Evolutionary conservation across 768 basidiomycete genomes (phyloP), one percentile per base, ranked within the genome.

Genomic region (Tulasnella sp.): DNA sequence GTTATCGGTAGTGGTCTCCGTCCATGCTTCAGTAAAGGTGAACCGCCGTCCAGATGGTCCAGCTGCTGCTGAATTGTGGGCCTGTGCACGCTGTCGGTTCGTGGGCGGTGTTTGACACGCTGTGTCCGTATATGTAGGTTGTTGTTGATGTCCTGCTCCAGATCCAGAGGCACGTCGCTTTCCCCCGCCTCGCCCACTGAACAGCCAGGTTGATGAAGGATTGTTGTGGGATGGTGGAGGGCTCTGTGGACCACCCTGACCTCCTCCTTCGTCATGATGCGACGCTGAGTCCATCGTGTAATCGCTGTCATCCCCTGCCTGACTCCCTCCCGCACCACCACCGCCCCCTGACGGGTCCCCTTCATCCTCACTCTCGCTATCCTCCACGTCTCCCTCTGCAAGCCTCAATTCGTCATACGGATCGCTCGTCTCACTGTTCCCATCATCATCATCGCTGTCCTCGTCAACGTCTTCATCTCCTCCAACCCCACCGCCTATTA

Each of bases 401-500:
- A 59, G 58, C 32, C 58, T 44, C 29, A 51, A 34, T 30, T 59
- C 58, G 34, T 59, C 58, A 26, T 59, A 59, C 3, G 58, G 58
- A n/a, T 59, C 58, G 38, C 58, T 51, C 27, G 58, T 59, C 24
- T 61, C 60, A 41, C 60, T 52, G 30, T 61, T 55, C 13, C 29
- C 29, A 38, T 42, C 61, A 8, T 62, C 61, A 3, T 59, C 61
- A 38, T 42, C 61, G 17, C 11, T 56, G 11, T 34, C 61, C 32
- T 47, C 26, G 30, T 51, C 61, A 30, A 47, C 85, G 42, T 79
- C 79, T 11, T 84, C 78, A 0, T 86, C 85, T 68, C 89, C 88
- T 10, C 87, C 86, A 48, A 85, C 74, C 87, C 88, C 89, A 5
- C 34, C 34, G 53, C 83, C 85, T 19, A 54, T 60, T n/a, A 86